These are phyloP conservation scores for Penicillium aurantiogriseum DNA, from an alignment of 2,329 filamentous ascomycete genomes.

Conservation along the genomic window DNA sequence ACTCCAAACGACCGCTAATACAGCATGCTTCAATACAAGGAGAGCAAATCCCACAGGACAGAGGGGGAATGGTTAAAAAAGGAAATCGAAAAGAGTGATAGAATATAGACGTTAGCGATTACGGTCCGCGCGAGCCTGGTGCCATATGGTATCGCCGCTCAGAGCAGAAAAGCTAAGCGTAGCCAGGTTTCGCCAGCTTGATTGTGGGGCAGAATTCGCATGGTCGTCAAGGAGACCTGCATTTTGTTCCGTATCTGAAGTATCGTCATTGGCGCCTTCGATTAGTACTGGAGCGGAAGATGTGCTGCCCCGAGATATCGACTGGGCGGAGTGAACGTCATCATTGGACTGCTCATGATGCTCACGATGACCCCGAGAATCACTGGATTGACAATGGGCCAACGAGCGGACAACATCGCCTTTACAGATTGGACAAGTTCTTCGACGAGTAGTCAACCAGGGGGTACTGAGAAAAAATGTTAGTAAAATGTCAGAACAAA, in stretches of 20 bases:
- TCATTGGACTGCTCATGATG: constrained; percentile 42
- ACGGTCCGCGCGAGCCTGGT: constrained; percentile 41
- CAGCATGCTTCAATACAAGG: constrained; percentile 25
- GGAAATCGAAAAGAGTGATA: constrained; percentile 14
- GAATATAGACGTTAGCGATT: constrained; percentile 32
- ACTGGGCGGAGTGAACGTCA: constrained; percentile 46
- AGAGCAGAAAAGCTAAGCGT: constrained; percentile 46
- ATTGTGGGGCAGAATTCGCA: constrained; percentile 34
- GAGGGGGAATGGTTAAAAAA: constrained; percentile 3
- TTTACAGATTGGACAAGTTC: constrained; percentile 99
- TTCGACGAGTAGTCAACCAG: constrained; percentile 90
- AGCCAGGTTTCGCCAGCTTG: constrained; percentile 46
- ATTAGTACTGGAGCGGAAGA: constrained; percentile 53
- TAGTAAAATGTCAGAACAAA: constrained; percentile 18
- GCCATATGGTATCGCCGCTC: constrained; percentile 48
- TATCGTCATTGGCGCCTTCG: constrained; percentile 34
- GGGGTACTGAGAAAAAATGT: constrained; percentile 65
- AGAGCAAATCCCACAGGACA: constrained; percentile 14
- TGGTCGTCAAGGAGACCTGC: constrained; percentile 37
- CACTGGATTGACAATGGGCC: constrained; percentile 43
- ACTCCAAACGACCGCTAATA: constrained; percentile 36
- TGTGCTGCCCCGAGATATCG: constrained; percentile 47
- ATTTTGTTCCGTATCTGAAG: constrained; percentile 46
- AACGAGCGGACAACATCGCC: constrained; percentile 79
- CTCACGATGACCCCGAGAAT: constrained; percentile 35